These are phyloP conservation scores for Fagus sylvatica DNA, from an alignment of 306 rosid genomes.

Conservation along the genomic window DNA sequence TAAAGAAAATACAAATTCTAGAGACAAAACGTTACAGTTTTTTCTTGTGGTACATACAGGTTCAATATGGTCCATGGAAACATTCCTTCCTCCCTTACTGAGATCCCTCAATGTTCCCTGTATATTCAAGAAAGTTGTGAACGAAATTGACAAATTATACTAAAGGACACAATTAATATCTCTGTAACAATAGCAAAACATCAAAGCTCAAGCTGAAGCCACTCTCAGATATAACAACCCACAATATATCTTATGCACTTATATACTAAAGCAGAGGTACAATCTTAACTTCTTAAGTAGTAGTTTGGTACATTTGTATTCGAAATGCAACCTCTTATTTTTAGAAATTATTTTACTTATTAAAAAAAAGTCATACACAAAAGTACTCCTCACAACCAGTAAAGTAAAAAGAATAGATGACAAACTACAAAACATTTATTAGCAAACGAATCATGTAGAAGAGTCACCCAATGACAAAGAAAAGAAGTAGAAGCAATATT, in stretches of 20 bases:
- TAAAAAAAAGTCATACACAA: not conserved
- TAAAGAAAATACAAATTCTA: not conserved
- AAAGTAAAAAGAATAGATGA: not conserved
- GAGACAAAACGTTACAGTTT: constrained; percentile 3
- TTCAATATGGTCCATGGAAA: constrained; percentile 60
- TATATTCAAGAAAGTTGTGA: constrained; percentile 38
- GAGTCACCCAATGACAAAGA: not conserved
- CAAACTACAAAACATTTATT: not conserved
- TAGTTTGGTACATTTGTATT: too few relatives aligned
- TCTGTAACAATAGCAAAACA: not conserved
- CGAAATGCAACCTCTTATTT: too few relatives aligned
- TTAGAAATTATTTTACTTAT: too few relatives aligned
- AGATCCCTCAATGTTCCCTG: constrained; percentile 98
- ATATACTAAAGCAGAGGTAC: not conserved
- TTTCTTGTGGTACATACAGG: constrained; percentile 49
- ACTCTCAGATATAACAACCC: not conserved
- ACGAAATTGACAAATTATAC: constrained; percentile 15
- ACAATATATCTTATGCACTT: not conserved
- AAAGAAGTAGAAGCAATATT: not conserved
- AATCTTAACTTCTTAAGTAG: not conserved
- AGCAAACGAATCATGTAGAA: not conserved
- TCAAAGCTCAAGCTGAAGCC: not conserved
- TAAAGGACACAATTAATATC: constrained; percentile 1
- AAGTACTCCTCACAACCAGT: not conserved
- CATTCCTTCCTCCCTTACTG: constrained; percentile 84